phyloP scores from a whole-genome alignment of 2,329 filamentous ascomycete species.

The Coniella vitis region DNA sequence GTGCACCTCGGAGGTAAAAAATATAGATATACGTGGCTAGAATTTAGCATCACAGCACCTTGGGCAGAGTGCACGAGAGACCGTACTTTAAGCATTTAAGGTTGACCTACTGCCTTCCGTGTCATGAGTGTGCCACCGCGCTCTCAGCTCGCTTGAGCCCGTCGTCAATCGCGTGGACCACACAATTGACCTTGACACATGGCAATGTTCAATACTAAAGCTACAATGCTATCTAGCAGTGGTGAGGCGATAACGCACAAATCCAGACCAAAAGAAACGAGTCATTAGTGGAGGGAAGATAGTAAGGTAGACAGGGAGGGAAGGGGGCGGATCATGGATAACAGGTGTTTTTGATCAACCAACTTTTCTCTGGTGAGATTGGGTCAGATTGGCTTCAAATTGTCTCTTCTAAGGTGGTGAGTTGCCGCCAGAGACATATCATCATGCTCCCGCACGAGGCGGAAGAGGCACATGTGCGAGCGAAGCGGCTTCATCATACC shows the following conservation, averaged over 20 bases:
- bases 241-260: not conserved
- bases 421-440: constrained; percentile 56
- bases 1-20: too few species aligned
- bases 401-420: constrained; percentile 58
- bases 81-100: too few species aligned
- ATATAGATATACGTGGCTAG: too few species aligned
- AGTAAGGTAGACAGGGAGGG: constrained; percentile 19
- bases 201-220: not conserved
- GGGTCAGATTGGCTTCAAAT: constrained; percentile 59
- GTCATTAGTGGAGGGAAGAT: constrained; percentile 10
- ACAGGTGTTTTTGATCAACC: constrained; percentile 27
- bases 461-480: constrained; percentile 48
- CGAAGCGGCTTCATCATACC: constrained; percentile 67
- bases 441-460: constrained; percentile 50
- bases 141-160: not conserved
- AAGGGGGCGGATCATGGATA: constrained; percentile 21
- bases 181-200: not conserved
- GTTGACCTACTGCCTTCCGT: too few species aligned
- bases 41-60: not conserved
- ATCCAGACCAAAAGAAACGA: not conserved
- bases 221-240: not conserved
- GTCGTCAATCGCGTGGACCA: not conserved
- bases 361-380: constrained; percentile 22
- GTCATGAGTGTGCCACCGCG: not conserved
- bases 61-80: not conserved